phyloP scores from a whole-genome alignment of 2,329 filamentous ascomycete genomes.

The Dactylella cylindrospora region DNA sequence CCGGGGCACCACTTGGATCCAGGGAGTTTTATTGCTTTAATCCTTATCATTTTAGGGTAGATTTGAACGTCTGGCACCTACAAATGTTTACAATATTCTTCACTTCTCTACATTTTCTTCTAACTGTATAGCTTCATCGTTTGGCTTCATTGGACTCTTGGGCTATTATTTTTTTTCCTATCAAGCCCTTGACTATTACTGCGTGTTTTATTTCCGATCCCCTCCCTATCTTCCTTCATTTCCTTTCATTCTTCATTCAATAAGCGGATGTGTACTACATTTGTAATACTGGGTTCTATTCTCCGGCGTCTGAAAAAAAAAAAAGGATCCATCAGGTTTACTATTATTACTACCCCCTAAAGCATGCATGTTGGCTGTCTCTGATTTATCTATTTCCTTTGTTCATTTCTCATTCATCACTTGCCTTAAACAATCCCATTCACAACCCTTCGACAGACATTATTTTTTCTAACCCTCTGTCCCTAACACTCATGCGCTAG shows the following conservation, averaged over 20 bases:
- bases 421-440: neutral
- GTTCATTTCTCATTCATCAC: neutral
- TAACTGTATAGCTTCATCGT: slow-evolving; percentile 23
- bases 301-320: slow-evolving; percentile 33
- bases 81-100: slow-evolving; percentile 13
- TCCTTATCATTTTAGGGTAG: slow-evolving; percentile 33
- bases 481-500: too few relatives aligned
- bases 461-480: too few relatives aligned
- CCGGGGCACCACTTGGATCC: slow-evolving; percentile 5
- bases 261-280: neutral
- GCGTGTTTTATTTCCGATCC: too few relatives aligned
- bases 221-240: neutral
- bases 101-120: slow-evolving; percentile 1
- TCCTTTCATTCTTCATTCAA: neutral
- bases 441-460: neutral
- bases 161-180: slow-evolving; percentile 6
- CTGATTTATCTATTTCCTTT: slow-evolving; percentile 13
- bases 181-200: too few relatives aligned
- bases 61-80: slow-evolving; percentile 24
- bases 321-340: slow-evolving; percentile 1
- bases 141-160: neutral
- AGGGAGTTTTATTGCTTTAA: slow-evolving; percentile 11
- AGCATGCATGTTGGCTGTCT: slow-evolving; percentile 25
- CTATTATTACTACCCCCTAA: slow-evolving; percentile 1
- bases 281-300: slow-evolving; percentile 29